A percentile compares a stretch with the other conserved stretches of the same genome.
phyloP scores from a whole-genome alignment of 2,329 filamentous ascomycete species.

The Aphanocladium album region DNA sequence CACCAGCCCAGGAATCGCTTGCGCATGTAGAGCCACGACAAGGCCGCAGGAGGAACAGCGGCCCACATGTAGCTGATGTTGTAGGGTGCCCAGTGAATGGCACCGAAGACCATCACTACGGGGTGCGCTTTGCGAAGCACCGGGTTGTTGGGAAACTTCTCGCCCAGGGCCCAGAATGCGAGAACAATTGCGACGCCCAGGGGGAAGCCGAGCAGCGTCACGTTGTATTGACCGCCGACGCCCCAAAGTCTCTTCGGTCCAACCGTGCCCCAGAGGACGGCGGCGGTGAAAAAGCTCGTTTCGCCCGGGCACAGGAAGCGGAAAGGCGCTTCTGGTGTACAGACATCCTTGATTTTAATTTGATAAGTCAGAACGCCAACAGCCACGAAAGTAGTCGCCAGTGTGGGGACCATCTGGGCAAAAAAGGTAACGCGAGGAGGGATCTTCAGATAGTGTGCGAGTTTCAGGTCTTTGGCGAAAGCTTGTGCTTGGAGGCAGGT shows the following conservation, averaged over 20 bases:
- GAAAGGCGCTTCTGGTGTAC: constrained; percentile 30
- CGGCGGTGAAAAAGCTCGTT: constrained; percentile 31
- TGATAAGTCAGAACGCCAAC: constrained; percentile 38
- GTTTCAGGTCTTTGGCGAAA: constrained; percentile 41
- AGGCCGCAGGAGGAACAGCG: constrained; percentile 40
- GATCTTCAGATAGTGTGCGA: constrained; percentile 48
- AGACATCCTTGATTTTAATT: constrained; percentile 31
- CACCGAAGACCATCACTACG: constrained; percentile 36
- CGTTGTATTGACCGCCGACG: constrained; percentile 23
- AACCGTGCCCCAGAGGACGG: constrained; percentile 47
- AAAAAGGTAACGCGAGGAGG: constrained; percentile 42
- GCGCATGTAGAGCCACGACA: constrained; percentile 45
- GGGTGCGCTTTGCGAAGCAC: constrained; percentile 37
- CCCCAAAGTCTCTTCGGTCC: constrained; percentile 44
- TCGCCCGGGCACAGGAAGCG: constrained; percentile 32
- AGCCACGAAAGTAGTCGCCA: constrained; percentile 42
- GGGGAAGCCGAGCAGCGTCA: constrained; percentile 37
- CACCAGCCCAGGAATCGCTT: constrained; percentile 41
- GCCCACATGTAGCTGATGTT: constrained; percentile 44
- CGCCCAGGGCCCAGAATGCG: constrained; percentile 32
- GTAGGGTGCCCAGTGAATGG: constrained; percentile 37
- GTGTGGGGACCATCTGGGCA: constrained; percentile 41
- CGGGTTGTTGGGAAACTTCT: constrained; percentile 26
- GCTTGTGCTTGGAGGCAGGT: constrained; percentile 22
- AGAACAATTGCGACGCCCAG: constrained; percentile 31